Conservation (phyloP, 345 rosid species). For the sweet orange (Citrus sinensis) region DNA sequence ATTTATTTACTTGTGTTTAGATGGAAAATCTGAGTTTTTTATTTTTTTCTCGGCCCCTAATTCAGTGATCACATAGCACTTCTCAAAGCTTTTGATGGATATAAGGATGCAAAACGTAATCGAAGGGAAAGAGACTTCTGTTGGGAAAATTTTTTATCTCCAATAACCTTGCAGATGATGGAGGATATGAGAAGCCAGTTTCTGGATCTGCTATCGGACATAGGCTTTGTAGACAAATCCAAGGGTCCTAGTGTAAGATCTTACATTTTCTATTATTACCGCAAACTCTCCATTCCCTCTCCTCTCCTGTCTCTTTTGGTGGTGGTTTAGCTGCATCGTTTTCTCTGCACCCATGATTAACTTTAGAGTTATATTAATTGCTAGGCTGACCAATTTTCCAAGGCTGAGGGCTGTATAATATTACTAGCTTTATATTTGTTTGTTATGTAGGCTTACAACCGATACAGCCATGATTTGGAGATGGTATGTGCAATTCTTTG, state of each 20-base stretch:
- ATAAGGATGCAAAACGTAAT: slow-evolving; percentile 65
- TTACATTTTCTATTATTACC: slow-evolving; percentile 5
- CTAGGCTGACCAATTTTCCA: background rate
- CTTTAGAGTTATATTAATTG: background rate
- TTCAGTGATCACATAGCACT: slow-evolving; percentile 98
- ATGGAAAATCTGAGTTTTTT: slow-evolving; percentile 4
- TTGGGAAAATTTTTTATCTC: slow-evolving; percentile 86
- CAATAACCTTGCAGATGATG: slow-evolving; percentile 81
- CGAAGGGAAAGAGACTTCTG: slow-evolving; percentile 71
- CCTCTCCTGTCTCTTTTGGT: background rate
- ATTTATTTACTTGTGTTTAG: slow-evolving; percentile 1
- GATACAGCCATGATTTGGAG: slow-evolving; percentile 77
- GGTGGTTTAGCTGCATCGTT: background rate
- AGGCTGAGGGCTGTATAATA: background rate
- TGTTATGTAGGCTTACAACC: slow-evolving; percentile 72
- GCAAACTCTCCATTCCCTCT: background rate
- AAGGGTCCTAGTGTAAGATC: slow-evolving; percentile 66
- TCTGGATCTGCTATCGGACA: slow-evolving; percentile 72
- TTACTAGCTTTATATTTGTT: background rate
- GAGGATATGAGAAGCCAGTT: slow-evolving; percentile 96
- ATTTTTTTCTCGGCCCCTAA: background rate
- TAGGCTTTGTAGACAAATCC: slow-evolving; percentile 91
- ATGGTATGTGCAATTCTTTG: slow-evolving; percentile 84
- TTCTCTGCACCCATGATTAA: background rate
- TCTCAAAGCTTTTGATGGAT: slow-evolving; percentile 86